Evolutionary conservation across 2,329 filamentous ascomycete genomes (phyloP), one percentile per base, ranked within the genome.

Genomic region (Colletotrichum sp.): DNA sequence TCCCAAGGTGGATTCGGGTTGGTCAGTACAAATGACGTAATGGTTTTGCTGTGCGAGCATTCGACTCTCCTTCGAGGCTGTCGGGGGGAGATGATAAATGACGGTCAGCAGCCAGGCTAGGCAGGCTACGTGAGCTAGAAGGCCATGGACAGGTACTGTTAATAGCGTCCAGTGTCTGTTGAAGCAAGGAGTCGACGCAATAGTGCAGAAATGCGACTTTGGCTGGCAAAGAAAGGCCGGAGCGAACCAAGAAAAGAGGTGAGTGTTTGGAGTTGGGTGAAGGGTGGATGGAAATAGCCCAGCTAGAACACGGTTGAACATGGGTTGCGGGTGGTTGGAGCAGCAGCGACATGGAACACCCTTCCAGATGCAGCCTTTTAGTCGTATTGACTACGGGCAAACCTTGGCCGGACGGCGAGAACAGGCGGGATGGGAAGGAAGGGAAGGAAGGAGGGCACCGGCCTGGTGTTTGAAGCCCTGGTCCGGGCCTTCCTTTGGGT

Each of bases 1-100:
- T 12, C 49, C 36, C 44, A 22, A 32, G 39, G 73, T 75, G 49
- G 61, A n/a, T 65, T 64, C 13, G 27, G 22, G n/a, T 22, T 61
- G 61, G 72, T 34, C 34, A 71, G 49, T 27, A 34, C 49, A 75
- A 65, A 75, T 75, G 72, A 75, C 68, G 72, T 75, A 75, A 61
- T 3, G 55, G 19, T 57, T 71, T 64, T 39, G 34, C 22, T n/a
- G 2, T 9, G 62, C 25, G 32, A 22, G 22, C 34, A 39, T 22
- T 64, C 62, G 30, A 64, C n/a, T 27, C 44, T 49, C 44, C 19
- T 1, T 52, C 34, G 32, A 64, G n/a, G 62, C 62, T 39, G 34
- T 27, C 34, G 62, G 36, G 55, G 25, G 62, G 34, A 27, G 34
- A 39, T 22, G 25, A 25, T 32, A 34, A 25, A 39, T 39, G 62